Conservation (phyloP, 1,284 basidiomycete genomes). For the Ganoderma lucidum region DNA sequence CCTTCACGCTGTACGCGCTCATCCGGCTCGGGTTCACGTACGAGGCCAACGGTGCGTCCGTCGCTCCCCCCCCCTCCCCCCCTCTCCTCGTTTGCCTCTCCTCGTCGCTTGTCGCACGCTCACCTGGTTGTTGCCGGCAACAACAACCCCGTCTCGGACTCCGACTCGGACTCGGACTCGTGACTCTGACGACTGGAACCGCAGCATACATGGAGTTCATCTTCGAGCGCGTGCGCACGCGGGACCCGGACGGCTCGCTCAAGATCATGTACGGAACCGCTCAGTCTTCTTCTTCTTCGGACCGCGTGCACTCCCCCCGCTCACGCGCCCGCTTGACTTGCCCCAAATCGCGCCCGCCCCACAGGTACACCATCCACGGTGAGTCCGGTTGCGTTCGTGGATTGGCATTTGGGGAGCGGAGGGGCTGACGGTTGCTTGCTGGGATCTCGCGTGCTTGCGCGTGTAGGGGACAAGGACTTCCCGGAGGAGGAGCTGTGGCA, state of each 20-base stretch:
- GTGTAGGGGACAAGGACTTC: conserved; percentile 84
- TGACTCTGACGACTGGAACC: no score
- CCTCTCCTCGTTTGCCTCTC: not conserved
- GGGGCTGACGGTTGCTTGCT: not conserved
- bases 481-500: conserved; percentile 86
- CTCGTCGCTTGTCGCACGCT: not conserved
- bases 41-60: conserved; percentile 77
- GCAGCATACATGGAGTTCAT: conserved; percentile 91
- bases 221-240: conserved; percentile 79
- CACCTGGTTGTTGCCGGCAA: no score
- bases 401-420: no score
- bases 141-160: no score
- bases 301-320: not conserved
- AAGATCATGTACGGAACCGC: conserved; percentile 78
- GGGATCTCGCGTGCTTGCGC: no score
- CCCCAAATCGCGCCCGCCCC: not conserved
- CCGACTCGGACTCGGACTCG: no score
- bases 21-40: conserved; percentile 91
- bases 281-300: conserved; percentile 3
- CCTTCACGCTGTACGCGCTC: conserved; percentile 71
- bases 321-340: not conserved
- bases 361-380: conserved; percentile 83
- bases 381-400: conserved; percentile 21
- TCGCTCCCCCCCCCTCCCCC: no score
- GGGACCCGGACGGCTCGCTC: conserved; percentile 87